Evolutionary conservation across 2,329 filamentous ascomycete genomes (phyloP), one percentile per base, ranked within the genome.

Genomic region (Ceratocystis papillata): DNA sequence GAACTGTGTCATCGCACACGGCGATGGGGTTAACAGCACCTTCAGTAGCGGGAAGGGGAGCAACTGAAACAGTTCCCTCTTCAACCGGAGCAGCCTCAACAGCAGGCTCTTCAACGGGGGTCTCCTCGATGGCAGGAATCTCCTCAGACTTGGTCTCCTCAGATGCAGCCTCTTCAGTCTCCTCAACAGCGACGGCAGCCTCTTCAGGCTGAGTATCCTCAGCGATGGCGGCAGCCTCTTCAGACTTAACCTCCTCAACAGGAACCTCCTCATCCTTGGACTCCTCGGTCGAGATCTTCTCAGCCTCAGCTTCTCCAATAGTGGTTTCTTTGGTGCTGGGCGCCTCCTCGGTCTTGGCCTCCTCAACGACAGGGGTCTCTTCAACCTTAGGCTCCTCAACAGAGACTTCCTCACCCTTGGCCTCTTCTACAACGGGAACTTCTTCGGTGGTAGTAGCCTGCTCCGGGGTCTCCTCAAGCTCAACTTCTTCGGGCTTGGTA

Each of bases 361-460:
- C 79, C 48, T 85, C 75, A 67, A 85, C 82, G 72, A 87, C 87
- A 69, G 86, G 85, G 12, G 22, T 25, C 75, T 89, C 89, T 74
- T 94, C 87, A 75, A 96, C 96, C 1, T 90, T 93, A 70, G 85
- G 88, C 75, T 90, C 83, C 64, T 91, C 88, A 50, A 83, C 73
- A 28, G 73, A 70, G 22, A 65, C 44, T 17, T 72, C 71, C 44
- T 72, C 69, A 8, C 70, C 78, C 68, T 75, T 55, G 88, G 87
- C 45, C 89, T 85, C 69, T 84, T 77, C 7, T 22, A 62, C 66
- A 41, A 33, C 50, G 12, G 37, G 37, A 53, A 7, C 12, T 10
- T 64, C 62, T 10, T 48, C 48, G 22, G 12, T 33, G 63, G 44
- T 41, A 45, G 22, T 20, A 50, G 8, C 15, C 50, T 20, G 30